phyloP scores from a whole-genome alignment of 2,329 filamentous ascomycete species.

The Penicillium griseofulvum region DNA sequence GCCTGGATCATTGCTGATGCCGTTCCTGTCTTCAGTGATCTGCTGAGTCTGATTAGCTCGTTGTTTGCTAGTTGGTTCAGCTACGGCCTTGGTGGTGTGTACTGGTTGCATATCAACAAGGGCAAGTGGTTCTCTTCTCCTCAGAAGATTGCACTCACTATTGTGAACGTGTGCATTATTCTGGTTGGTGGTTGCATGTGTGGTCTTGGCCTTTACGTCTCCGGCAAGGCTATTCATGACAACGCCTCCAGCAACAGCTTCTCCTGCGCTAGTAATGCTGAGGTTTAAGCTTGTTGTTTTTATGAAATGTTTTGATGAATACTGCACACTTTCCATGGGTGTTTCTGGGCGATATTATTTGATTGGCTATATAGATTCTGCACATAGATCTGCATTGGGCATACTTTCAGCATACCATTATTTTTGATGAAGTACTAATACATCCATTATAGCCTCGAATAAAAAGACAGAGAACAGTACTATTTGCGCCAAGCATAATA shows the following conservation, averaged over 20 bases:
- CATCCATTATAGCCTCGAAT: not conserved
- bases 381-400: not conserved
- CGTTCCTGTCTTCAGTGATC: conserved; percentile 65
- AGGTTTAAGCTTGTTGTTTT: conserved; percentile 3
- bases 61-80: conserved; percentile 18
- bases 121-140: conserved; percentile 42
- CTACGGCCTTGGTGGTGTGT: conserved; percentile 43
- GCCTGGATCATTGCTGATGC: conserved; percentile 67
- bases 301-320: not conserved
- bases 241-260: conserved; percentile 37
- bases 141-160: conserved; percentile 46
- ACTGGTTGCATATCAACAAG: conserved; percentile 51
- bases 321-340: not conserved
- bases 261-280: conserved; percentile 38
- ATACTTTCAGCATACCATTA: not conserved
- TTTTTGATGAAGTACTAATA: too few relatives aligned
- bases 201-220: conserved; percentile 29
- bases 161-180: conserved; percentile 48
- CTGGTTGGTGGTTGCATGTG: conserved; percentile 30
- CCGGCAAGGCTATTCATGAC: conserved; percentile 20
- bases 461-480: not conserved
- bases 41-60: conserved; percentile 58
- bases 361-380: not conserved
- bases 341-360: not conserved
- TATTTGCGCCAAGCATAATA: not conserved